A percentile compares a stretch with the other conserved stretches of the same genome.
Conservation (phyloP, 2,329 filamentous ascomycete species). For the Gnomoniopsis sp. region DNA sequence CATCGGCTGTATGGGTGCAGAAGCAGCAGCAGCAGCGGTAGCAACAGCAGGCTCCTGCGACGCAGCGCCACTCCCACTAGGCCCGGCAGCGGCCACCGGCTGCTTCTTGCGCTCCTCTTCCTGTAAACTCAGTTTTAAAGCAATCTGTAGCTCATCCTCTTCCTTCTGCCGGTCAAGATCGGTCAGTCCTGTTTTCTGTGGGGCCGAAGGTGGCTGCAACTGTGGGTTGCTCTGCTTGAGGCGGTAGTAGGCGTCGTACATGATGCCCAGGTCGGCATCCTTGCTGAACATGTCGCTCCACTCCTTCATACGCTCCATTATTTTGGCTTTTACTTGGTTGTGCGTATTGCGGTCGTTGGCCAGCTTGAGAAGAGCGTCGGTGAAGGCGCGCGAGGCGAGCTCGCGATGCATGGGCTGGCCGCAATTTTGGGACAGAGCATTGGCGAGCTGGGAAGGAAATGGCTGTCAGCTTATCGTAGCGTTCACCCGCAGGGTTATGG, state of each 20-base stretch:
- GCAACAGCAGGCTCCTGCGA: conserved; percentile 38
- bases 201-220: conserved; percentile 86
- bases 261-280: conserved; percentile 90
- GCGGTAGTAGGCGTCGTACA: conserved; percentile 90
- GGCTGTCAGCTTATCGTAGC: conserved; percentile 11
- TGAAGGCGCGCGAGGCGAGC: conserved; percentile 86
- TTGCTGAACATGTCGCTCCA: conserved; percentile 93
- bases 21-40: conserved; percentile 28
- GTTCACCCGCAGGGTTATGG: background rate
- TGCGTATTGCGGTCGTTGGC: conserved; percentile 95
- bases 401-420: conserved; percentile 84
- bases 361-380: conserved; percentile 85
- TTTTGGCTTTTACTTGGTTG: conserved; percentile 94
- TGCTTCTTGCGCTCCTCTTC: conserved; percentile 67
- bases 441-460: conserved; percentile 63
- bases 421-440: conserved; percentile 90
- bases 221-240: conserved; percentile 84
- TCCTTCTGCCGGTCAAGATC: conserved; percentile 89
- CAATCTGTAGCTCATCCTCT: conserved; percentile 96
- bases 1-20: conserved; percentile 53
- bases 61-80: conserved; percentile 29
- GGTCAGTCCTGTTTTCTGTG: conserved; percentile 88
- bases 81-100: conserved; percentile 32
- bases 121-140: conserved; percentile 85
- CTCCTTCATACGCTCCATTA: conserved; percentile 91